These are phyloP conservation scores for Lachancea lanzarotensis DNA, from an alignment of 805 yeast species.

Conservation along the genomic window DNA sequence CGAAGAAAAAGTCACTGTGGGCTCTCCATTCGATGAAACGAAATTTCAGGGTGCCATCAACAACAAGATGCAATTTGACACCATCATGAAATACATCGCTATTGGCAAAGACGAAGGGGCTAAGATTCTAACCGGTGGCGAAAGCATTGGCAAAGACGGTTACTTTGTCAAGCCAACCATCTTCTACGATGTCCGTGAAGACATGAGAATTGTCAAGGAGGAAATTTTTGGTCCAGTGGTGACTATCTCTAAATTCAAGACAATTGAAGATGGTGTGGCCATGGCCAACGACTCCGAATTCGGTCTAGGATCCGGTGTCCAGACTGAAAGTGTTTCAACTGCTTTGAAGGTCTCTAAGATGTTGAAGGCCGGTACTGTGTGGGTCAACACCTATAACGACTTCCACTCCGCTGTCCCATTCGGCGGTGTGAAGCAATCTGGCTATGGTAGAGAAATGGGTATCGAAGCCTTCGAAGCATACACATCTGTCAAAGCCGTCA, in stretches of 20 bases:
- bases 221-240: conserved; percentile 82
- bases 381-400: conserved; percentile 77
- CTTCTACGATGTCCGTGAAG: conserved; percentile 59
- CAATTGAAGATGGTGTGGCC: conserved; percentile 58
- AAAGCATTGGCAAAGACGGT: conserved; percentile 57
- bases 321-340: conserved; percentile 55
- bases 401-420: conserved; percentile 71
- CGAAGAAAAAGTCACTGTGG: conserved; percentile 53
- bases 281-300: conserved; percentile 65
- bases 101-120: conserved; percentile 66
- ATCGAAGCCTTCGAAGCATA: conserved; percentile 67
- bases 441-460: conserved; percentile 87
- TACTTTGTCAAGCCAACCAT: conserved; percentile 69
- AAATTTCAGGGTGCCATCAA: conserved; percentile 76
- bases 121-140: conserved; percentile 64
- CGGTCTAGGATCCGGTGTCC: conserved; percentile 79
- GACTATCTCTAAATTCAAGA: conserved; percentile 58
- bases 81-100: conserved; percentile 60
- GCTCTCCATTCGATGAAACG: conserved; percentile 65
- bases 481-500: conserved; percentile 69
- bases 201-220: conserved; percentile 58
- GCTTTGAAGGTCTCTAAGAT: conserved; percentile 58
- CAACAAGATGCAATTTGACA: conserved; percentile 60
- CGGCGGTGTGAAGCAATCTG: conserved; percentile 76
- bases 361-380: conserved; percentile 68